phyloP scores from a whole-genome alignment of 371 early-diverging fungal genomes.

The Circinella umbellata region DNA sequence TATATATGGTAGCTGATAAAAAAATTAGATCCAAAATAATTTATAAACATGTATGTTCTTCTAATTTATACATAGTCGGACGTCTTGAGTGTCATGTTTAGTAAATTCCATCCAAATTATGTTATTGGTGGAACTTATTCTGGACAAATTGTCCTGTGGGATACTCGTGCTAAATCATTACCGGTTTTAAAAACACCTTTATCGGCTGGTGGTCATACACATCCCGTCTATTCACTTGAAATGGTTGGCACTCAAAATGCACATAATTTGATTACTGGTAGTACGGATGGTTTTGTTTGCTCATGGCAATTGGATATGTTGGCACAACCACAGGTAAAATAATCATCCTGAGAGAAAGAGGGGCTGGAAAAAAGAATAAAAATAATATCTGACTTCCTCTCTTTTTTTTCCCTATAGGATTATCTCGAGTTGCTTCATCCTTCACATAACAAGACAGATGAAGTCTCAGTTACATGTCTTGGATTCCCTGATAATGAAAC shows the following conservation, averaged over 20 bases:
- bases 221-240: conserved; percentile 89
- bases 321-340: conserved; percentile 81
- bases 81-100: conserved; percentile 87
- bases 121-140: conserved; percentile 96
- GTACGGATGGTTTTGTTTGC: conserved; percentile 94
- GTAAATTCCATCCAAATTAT: conserved; percentile 88
- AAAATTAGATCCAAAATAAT: not conserved
- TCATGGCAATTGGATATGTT: conserved; percentile 98
- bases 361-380: not conserved
- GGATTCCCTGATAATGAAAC: conserved; percentile 94
- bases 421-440: conserved; percentile 79
- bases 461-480: conserved; percentile 88
- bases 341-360: not conserved
- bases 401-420: conserved; percentile 54
- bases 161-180: conserved; percentile 86
- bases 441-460: conserved; percentile 83
- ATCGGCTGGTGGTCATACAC: conserved; percentile 93
- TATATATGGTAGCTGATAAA: not conserved
- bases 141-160: conserved; percentile 97
- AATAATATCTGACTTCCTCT: too few species aligned
- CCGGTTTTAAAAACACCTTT: conserved; percentile 89
- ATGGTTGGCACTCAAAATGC: conserved; percentile 96
- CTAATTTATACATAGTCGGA: conserved; percentile 69
- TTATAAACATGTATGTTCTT: not conserved
- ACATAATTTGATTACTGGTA: conserved; percentile 87